phyloP scores from a whole-genome alignment of 441 rosid genomes.

The Euphorbia corollata region DNA sequence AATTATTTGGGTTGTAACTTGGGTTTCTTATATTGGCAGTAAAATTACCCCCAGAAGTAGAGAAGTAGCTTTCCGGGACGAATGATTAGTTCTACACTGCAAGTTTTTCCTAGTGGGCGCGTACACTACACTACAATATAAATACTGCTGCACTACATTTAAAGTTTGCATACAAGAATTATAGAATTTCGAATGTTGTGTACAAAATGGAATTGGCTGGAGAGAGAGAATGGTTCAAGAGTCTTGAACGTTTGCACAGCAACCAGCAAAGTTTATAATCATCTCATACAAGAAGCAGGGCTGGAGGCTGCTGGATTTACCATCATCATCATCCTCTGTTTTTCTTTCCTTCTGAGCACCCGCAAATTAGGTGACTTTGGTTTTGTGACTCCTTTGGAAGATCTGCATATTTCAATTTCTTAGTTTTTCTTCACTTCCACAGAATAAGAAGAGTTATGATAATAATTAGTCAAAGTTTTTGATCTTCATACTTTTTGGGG shows the following conservation, averaged over 20 bases:
- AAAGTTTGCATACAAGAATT: background rate
- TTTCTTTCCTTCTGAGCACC: conserved; percentile 46
- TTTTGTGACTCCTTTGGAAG: conserved; percentile 59
- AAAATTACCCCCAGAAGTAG: too few species aligned
- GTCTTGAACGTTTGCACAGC: conserved; percentile 50
- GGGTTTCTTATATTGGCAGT: too few species aligned
- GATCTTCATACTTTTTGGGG: conserved; percentile 59
- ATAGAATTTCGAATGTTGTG: conserved; percentile 7
- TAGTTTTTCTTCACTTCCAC: background rate
- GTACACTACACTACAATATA: too few species aligned
- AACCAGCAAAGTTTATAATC: conserved; percentile 16
- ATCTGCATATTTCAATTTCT: conserved; percentile 33
- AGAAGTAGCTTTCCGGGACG: too few species aligned
- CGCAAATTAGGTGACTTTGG: conserved; percentile 66
- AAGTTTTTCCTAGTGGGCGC: too few species aligned
- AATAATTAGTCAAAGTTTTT: background rate
- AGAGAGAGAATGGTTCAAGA: conserved; percentile 45
- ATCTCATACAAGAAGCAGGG: conserved; percentile 67
- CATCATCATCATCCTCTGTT: conserved; percentile 31
- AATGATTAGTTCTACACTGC: too few species aligned
- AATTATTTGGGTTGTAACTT: too few species aligned
- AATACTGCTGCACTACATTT: too few species aligned
- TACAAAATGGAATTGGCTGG: background rate
- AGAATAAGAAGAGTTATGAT: background rate
- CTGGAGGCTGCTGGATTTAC: conserved; percentile 35